These are phyloP conservation scores for Sporothrix pallida DNA, from an alignment of 2,329 filamentous ascomycete species.

Conservation along the genomic window DNA sequence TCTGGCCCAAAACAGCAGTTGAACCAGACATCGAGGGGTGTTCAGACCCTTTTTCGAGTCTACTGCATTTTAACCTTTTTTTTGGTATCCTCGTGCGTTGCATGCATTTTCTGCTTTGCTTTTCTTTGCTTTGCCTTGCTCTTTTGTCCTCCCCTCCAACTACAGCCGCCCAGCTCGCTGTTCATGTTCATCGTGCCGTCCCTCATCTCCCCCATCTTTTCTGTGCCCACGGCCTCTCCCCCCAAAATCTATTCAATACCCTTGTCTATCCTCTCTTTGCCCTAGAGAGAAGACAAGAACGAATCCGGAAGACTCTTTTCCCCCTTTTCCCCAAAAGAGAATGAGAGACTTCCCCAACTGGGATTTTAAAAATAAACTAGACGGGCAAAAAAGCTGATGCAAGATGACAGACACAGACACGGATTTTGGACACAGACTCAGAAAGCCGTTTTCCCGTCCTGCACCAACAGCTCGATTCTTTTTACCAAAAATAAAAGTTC, in stretches of 20 bases:
- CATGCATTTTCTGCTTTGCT: neutral
- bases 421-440: neutral
- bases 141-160: neutral
- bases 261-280: neutral
- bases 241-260: neutral
- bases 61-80: neutral
- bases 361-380: neutral
- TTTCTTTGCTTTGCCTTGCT: neutral
- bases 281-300: neutral
- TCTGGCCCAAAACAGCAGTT: conserved; percentile 34
- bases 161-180: neutral
- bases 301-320: conserved; percentile 5
- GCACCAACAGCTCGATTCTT: neutral
- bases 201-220: neutral
- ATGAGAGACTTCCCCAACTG: conserved; percentile 17
- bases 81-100: neutral
- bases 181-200: neutral
- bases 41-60: neutral
- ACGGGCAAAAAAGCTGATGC: neutral
- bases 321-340: conserved; percentile 13
- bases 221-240: conserved; percentile 2
- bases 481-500: neutral
- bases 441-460: neutral
- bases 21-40: conserved; percentile 20
- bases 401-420: conserved; percentile 6